Conservation (phyloP, 352 stramenopile species). For the Globisporangium polare region DNA sequence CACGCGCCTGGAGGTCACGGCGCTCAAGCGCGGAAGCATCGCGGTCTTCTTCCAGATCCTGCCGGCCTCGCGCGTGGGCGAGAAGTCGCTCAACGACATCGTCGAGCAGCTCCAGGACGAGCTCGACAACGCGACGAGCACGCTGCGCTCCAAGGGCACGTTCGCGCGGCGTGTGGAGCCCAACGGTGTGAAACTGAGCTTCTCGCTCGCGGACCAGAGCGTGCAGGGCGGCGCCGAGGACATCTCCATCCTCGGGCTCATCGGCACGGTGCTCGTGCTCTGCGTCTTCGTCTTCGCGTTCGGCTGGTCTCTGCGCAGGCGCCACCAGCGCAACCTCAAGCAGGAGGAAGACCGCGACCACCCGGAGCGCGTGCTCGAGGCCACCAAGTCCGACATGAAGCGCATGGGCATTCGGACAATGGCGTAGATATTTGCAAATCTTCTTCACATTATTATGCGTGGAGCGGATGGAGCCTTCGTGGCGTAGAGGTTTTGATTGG, state of each 20-base stretch:
- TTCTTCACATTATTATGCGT: slow-evolving; percentile 10
- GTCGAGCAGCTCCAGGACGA: slow-evolving; percentile 56
- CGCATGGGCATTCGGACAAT: slow-evolving; percentile 66
- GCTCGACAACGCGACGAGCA: slow-evolving; percentile 48
- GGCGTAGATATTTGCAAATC: slow-evolving; percentile 24
- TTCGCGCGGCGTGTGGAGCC: slow-evolving; percentile 60
- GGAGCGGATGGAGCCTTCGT: background rate
- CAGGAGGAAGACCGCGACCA: slow-evolving; percentile 13
- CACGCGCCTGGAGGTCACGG: slow-evolving; percentile 51
- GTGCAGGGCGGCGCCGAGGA: slow-evolving; percentile 56
- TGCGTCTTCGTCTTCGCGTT: slow-evolving; percentile 56
- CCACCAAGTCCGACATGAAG: slow-evolving; percentile 39
- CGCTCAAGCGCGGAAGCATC: slow-evolving; percentile 55
- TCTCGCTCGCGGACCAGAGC: slow-evolving; percentile 61
- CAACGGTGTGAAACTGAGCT: slow-evolving; percentile 59
- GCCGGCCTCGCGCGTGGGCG: slow-evolving; percentile 46
- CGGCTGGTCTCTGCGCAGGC: slow-evolving; percentile 51
- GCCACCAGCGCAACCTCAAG: slow-evolving; percentile 45
- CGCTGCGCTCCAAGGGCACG: slow-evolving; percentile 58
- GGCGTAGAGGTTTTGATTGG: background rate
- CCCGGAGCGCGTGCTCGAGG: slow-evolving; percentile 18
- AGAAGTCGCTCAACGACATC: slow-evolving; percentile 65
- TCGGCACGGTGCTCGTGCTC: slow-evolving; percentile 58
- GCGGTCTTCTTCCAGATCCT: slow-evolving; percentile 65
- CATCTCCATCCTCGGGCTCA: slow-evolving; percentile 57